Base-by-base conservation (phyloP, 1,139 yeast genomes). In the Geotrichum bryndzae region DNA sequence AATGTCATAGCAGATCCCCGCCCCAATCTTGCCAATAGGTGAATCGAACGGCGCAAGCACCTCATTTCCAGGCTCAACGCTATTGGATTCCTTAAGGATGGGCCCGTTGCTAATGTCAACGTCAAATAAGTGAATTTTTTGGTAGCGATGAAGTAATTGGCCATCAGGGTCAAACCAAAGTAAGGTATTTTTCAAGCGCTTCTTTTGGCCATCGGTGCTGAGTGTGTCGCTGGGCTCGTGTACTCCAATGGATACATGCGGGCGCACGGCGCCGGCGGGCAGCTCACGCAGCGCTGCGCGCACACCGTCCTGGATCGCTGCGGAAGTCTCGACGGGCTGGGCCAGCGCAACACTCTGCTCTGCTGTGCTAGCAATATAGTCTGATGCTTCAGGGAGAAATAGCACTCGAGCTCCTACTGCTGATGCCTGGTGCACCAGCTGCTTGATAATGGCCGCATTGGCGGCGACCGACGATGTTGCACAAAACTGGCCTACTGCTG, bases 331-430 rank as follows among this genome's bases (percentile, higher is more conserved):
- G 1, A 87, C 82, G 1, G 82, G 68, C 51, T 78, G 72, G 0
- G 88, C 90, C 38, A 92, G 76, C 45, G 76, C 68, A 59, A 80
- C 77, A 1, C 96, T 86, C 66, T 90, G 92, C 0, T 73, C 73
- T 0, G 95, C 85, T 66, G 85, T 82, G 55, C 83, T 78, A 3
- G 96, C 87, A 53, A 94, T 80, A 72, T 90, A 94, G 70, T 94
- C 98, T 0, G 94, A 82, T 0, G 98, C 98, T 72, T 94, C 99
- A 1, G 98, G 98, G 53, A 94, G 80, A 70, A 92, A 91, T 10
- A 92, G 78, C 2, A 90, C 84, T 64, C 81, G 77, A 11, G 87
- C 90, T 3, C 85, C 80, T 11, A 79, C 72, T 8, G 74, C 74
- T 0, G 88, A 80, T 0, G 97, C 96, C 61, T 79, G 75, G n/a